phyloP scores from a whole-genome alignment of 768 basidiomycete genomes.

The Jaapia argillacea region DNA sequence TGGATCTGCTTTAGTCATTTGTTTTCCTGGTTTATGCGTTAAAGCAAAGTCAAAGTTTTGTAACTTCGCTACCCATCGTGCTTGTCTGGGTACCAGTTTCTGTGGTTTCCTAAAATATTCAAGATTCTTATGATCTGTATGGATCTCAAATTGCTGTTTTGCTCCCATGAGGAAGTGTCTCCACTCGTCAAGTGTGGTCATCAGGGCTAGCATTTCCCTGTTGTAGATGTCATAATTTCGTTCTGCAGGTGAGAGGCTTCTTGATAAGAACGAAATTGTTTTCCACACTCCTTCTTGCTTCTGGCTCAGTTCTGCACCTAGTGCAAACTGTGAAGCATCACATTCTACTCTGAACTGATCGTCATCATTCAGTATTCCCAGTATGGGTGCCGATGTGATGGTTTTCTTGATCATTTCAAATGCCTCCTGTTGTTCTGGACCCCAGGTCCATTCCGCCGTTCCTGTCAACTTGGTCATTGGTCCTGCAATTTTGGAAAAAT shows the following conservation, averaged over 20 bases:
- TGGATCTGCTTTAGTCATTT: no score
- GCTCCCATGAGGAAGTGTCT: constrained; percentile 15
- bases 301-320: constrained; percentile 20
- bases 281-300: constrained; percentile 10
- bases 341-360: constrained; percentile 1
- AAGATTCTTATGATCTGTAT: no score
- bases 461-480: not conserved
- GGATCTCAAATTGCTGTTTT: constrained; percentile 6
- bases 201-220: constrained; percentile 27
- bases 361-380: not conserved
- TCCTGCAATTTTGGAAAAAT: not conserved
- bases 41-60: constrained; percentile 10
- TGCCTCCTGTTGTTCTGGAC: not conserved
- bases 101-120: constrained; percentile 15
- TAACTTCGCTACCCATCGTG: constrained; percentile 16
- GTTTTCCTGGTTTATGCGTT: not conserved
- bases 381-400: not conserved
- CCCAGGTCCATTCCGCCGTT: not conserved
- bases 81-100: constrained; percentile 20
- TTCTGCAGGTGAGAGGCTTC: constrained; percentile 12
- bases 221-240: no score
- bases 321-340: constrained; percentile 12
- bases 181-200: constrained; percentile 16
- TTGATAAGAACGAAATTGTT: constrained; percentile 14
- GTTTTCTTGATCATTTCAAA: not conserved